Evolutionary conservation across 2,329 filamentous ascomycete species (phyloP).

Genomic region (Aspergillus nomiae): DNA sequence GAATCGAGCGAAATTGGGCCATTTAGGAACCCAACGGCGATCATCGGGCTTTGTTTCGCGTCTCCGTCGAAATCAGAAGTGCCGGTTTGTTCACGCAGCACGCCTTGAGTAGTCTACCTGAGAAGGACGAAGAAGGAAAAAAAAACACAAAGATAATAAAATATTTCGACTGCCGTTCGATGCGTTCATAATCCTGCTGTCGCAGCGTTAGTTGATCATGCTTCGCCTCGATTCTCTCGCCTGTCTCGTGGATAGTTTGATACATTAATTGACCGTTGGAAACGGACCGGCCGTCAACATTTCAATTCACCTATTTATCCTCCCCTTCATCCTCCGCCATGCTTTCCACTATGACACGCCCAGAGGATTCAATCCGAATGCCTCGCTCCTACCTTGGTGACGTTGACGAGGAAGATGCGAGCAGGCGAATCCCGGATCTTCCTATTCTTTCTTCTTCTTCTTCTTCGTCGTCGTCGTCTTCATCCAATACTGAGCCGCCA

Average conservation of each 20-base stretch:
- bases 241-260: conserved; percentile 14
- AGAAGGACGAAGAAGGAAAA: neutral
- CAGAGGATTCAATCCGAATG: conserved; percentile 40
- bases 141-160: neutral
- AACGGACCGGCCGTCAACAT: neutral
- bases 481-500: conserved; percentile 30
- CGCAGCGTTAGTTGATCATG: conserved; percentile 23
- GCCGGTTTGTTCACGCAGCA: neutral
- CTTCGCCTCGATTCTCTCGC: conserved; percentile 16
- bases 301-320: neutral
- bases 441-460: conserved; percentile 24
- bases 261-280: conserved; percentile 18
- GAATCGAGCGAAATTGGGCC: conserved; percentile 10
- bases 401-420: conserved; percentile 34
- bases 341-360: conserved; percentile 39
- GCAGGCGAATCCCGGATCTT: conserved; percentile 30
- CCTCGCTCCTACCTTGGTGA: conserved; percentile 34
- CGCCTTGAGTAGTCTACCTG: neutral
- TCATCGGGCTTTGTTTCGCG: conserved; percentile 14
- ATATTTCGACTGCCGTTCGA: neutral
- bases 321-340: conserved; percentile 17
- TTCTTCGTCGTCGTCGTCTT: conserved; percentile 11
- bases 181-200: conserved; percentile 9
- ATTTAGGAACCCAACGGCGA: conserved; percentile 18
- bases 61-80: conserved; percentile 7